A percentile compares a stretch with the other conserved stretches of the same genome.
phyloP scores from a whole-genome alignment of 2,329 filamentous ascomycete genomes.

The Periconia sp. region DNA sequence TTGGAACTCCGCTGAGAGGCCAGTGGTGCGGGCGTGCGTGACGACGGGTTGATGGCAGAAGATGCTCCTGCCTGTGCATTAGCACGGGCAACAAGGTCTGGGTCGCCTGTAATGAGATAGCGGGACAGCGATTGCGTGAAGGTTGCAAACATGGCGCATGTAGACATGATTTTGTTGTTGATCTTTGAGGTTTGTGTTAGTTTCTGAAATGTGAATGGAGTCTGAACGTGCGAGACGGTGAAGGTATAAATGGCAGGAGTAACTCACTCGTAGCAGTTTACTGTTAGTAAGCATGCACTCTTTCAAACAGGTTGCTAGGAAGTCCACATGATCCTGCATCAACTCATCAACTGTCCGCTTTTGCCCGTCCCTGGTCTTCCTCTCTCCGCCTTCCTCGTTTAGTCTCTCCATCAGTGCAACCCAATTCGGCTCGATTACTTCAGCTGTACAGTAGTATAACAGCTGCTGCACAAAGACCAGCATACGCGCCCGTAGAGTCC shows the following conservation, averaged over 20 bases:
- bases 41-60: conserved; percentile 9
- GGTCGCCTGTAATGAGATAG: conserved; percentile 80
- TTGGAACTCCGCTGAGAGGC: conserved; percentile 22
- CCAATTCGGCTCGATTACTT: conserved; percentile 99
- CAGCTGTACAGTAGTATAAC: conserved; percentile 93
- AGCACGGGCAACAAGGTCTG: conserved; percentile 65
- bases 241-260: conserved; percentile 2
- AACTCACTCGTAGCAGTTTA: conserved; percentile 80
- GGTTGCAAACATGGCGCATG: conserved; percentile 89
- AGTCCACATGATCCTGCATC: conserved; percentile 99
- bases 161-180: conserved; percentile 95
- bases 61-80: conserved; percentile 48
- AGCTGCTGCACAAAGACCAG: conserved; percentile 95
- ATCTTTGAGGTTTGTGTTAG: conserved; percentile 60
- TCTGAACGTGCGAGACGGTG: not conserved
- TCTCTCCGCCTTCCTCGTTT: conserved; percentile 59
- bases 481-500: conserved; percentile 91
- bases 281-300: conserved; percentile 99
- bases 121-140: conserved; percentile 86
- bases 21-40: conserved; percentile 13
- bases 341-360: conserved; percentile 89
- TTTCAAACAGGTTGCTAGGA: conserved; percentile 94
- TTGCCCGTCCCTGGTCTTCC: conserved; percentile 41
- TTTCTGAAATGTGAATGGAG: not conserved
- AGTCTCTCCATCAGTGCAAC: conserved; percentile 87